These are phyloP conservation scores for Rostrohypoxylon terebratum DNA, from an alignment of 495 filamentous ascomycete genomes.

Conservation along the genomic window DNA sequence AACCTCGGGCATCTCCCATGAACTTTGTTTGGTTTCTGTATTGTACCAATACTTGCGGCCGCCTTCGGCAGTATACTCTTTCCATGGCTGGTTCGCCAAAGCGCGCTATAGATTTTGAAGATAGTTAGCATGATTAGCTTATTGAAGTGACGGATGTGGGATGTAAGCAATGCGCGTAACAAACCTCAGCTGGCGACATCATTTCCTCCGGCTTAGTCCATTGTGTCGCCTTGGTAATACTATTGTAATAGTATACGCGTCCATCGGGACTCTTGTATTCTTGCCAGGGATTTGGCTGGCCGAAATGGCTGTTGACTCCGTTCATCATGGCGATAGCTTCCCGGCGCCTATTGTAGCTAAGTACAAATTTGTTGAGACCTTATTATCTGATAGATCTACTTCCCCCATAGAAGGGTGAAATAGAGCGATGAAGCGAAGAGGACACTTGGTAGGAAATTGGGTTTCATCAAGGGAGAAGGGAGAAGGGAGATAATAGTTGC, in stretches of 20 bases:
- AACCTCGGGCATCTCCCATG: conserved; percentile 92
- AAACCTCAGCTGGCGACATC: conserved; percentile 88
- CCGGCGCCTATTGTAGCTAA: background rate
- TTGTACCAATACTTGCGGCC: conserved; percentile 96
- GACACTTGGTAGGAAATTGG: background rate
- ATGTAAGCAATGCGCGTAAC: conserved; percentile 39
- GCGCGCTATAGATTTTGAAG: conserved; percentile 68
- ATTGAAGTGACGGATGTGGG: background rate
- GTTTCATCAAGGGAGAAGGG: background rate
- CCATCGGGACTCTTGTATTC: conserved; percentile 87
- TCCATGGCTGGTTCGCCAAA: conserved; percentile 87
- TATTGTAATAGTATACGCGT: conserved; percentile 93
- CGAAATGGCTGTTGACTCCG: conserved; percentile 65
- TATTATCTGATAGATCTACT: background rate
- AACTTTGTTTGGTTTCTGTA: conserved; percentile 88
- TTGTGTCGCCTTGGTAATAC: conserved; percentile 85
- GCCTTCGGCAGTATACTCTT: conserved; percentile 86
- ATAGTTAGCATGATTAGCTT: conserved; percentile 30
- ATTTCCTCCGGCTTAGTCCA: conserved; percentile 93
- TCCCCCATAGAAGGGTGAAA: conserved; percentile 2
- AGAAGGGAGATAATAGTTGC: background rate
- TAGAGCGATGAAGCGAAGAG: background rate
- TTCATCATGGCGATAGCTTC: conserved; percentile 67
- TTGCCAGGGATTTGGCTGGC: conserved; percentile 75
- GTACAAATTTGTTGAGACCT: background rate